Evolutionary conservation across 805 yeast species (phyloP).

Genomic region (Suhomyces xylopsoci): DNA sequence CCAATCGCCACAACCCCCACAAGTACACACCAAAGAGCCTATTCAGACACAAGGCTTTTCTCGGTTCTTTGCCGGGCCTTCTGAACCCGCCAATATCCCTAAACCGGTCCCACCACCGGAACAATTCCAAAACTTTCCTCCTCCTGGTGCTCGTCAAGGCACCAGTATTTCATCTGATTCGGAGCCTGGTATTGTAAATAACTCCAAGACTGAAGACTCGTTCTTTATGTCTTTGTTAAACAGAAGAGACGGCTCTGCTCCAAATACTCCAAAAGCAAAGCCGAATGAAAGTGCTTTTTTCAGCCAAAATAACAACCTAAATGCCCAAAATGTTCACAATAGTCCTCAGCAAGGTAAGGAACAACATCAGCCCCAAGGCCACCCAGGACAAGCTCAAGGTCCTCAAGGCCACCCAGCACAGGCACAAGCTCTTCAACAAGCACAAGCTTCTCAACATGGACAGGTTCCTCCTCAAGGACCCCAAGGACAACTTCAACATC

Average conservation of each 20-base stretch:
- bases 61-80: constrained; percentile 6
- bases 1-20: constrained; percentile 1
- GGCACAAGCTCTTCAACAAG: constrained; percentile 15
- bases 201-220: constrained; percentile 30
- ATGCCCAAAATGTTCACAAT: neutral
- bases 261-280: neutral
- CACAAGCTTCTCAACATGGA: constrained; percentile 8
- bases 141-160: neutral
- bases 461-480: constrained; percentile 2
- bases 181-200: neutral
- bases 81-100: neutral
- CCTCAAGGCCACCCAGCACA: constrained; percentile 6
- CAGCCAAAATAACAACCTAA: neutral
- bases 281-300: neutral
- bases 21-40: neutral
- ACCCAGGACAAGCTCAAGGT: constrained; percentile 12
- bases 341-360: neutral
- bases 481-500: neutral
- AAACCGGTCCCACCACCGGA: neutral
- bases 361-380: neutral
- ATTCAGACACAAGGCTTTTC: constrained; percentile 8
- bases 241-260: constrained; percentile 22
- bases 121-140: neutral
- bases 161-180: constrained; percentile 1
- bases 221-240: constrained; percentile 47